Evolutionary conservation across 2,329 filamentous ascomycete species (phyloP).

Genomic region (Aspergillus viridinutans): DNA sequence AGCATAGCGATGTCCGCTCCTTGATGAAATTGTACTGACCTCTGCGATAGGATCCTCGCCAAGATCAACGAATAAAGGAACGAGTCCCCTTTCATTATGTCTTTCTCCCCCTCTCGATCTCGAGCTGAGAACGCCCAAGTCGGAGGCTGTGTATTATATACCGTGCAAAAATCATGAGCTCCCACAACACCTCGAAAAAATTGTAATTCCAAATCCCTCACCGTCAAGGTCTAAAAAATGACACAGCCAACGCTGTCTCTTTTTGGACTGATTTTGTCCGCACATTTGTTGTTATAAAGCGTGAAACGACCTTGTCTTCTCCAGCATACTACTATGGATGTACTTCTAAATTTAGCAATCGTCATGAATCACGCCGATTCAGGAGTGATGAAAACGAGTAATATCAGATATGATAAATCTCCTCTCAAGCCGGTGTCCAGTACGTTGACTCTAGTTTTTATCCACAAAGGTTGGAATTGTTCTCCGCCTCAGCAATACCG

Average conservation of each 20-base stretch:
- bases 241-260: constrained; percentile 3
- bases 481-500: neutral
- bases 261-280: constrained; percentile 11
- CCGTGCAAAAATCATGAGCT: constrained; percentile 27
- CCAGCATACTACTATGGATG: constrained; percentile 30
- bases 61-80: constrained; percentile 92
- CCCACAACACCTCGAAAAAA: constrained; percentile 14
- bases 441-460: neutral
- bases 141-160: constrained; percentile 33
- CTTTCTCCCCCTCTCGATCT: constrained; percentile 13
- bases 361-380: constrained; percentile 13
- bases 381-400: constrained; percentile 23
- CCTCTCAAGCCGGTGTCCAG: constrained; percentile 18
- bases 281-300: constrained; percentile 22
- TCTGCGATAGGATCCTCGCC: constrained; percentile 72
- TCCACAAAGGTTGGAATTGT: constrained; percentile 8
- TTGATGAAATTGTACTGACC: constrained; percentile 12
- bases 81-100: constrained; percentile 9
- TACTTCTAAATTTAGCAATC: constrained; percentile 28
- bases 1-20: neutral
- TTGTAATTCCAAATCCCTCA: constrained; percentile 17
- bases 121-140: constrained; percentile 7
- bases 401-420: constrained; percentile 28
- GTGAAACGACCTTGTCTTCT: constrained; percentile 21
- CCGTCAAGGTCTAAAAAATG: constrained; percentile 14